Evolutionary conservation across 768 basidiomycete genomes (phyloP).

Genomic region (Lyophyllum decastes): DNA sequence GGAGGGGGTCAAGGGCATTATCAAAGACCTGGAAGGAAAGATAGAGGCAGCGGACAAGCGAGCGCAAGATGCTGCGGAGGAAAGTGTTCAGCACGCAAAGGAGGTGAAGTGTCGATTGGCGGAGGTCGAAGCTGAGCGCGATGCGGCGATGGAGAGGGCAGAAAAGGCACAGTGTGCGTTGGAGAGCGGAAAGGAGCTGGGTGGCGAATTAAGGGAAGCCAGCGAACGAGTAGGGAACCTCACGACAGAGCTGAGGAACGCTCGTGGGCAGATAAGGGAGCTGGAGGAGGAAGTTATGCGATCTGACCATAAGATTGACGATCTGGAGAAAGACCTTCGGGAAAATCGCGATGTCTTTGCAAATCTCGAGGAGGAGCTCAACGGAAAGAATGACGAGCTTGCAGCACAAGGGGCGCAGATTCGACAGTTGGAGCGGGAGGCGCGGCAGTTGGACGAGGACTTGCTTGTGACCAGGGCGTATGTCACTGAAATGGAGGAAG

Average conservation of each 20-base stretch:
- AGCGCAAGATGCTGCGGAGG: slow-evolving; percentile 41
- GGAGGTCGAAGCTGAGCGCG: slow-evolving; percentile 50
- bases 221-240: slow-evolving; percentile 59
- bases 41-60: slow-evolving; percentile 52
- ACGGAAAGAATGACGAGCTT: slow-evolving; percentile 37
- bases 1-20: slow-evolving; percentile 64
- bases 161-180: slow-evolving; percentile 65
- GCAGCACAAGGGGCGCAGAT: slow-evolving; percentile 27
- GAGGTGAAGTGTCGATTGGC: slow-evolving; percentile 48
- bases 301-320: slow-evolving; percentile 52
- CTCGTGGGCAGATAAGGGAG: slow-evolving; percentile 58
- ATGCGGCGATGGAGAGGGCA: slow-evolving; percentile 58
- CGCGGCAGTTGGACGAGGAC: slow-evolving; percentile 44
- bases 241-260: slow-evolving; percentile 59
- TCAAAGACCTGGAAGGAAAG: slow-evolving; percentile 64
- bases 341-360: slow-evolving; percentile 49
- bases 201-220: slow-evolving; percentile 64
- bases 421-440: slow-evolving; percentile 33
- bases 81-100: slow-evolving; percentile 33
- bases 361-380: slow-evolving; percentile 47
- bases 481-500: slow-evolving; percentile 61
- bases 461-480: slow-evolving; percentile 51
- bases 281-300: slow-evolving; percentile 62
- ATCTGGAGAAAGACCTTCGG: slow-evolving; percentile 57
- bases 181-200: slow-evolving; percentile 67